Percentiles rank a stretch among this genome's conserved stretches.
Conservation (phyloP, 176 grass and related monocot genomes). For the Rhynchospora breviuscula region DNA sequence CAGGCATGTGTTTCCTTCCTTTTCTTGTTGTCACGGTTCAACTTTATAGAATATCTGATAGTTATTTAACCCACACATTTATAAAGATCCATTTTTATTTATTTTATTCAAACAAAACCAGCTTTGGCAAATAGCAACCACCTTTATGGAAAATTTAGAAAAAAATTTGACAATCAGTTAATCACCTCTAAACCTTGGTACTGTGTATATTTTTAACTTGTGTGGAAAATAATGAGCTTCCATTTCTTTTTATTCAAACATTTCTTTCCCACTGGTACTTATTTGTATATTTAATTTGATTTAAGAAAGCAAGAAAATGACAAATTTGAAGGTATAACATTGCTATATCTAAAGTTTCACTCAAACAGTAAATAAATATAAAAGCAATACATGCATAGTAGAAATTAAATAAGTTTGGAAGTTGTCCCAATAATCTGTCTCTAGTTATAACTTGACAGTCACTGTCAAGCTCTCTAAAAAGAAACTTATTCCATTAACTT, state of each 20-base stretch:
- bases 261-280: background rate
- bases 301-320: background rate
- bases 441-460: slow-evolving; percentile 4
- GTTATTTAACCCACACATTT: slow-evolving; percentile 14
- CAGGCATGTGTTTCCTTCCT: slow-evolving; percentile 46
- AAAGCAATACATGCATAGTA: background rate
- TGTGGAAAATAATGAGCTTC: background rate
- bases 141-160: background rate
- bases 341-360: background rate
- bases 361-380: background rate
- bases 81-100: background rate
- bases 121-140: background rate
- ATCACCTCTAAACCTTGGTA: background rate
- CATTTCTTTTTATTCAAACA: background rate
- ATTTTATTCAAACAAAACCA: background rate
- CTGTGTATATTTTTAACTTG: background rate
- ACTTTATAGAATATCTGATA: background rate
- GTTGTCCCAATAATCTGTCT: background rate
- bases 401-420: background rate
- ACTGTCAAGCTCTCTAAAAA: slow-evolving; percentile 15
- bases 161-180: background rate
- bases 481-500: slow-evolving; percentile 4
- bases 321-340: background rate
- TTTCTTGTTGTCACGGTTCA: slow-evolving; percentile 5
- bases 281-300: background rate